Conservation (phyloP, 2,329 filamentous ascomycete genomes). For the Calonectria multiphialidica region DNA sequence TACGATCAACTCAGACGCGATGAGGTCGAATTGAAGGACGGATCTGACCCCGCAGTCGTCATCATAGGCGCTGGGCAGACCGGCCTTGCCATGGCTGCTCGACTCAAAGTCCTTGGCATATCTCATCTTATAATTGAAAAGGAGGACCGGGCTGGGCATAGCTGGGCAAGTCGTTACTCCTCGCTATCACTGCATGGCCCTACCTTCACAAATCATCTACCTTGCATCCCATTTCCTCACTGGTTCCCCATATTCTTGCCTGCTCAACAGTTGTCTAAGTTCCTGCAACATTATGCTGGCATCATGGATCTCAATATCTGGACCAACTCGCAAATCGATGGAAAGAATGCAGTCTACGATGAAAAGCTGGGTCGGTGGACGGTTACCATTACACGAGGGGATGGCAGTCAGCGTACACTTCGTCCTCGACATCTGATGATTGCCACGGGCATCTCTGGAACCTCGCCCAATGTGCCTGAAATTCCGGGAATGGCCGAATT, state of each 20-base stretch:
- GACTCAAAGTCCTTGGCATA: slow-evolving; percentile 11
- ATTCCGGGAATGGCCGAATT: slow-evolving; percentile 7
- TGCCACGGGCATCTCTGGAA: slow-evolving; percentile 14
- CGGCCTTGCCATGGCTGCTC: slow-evolving; percentile 9
- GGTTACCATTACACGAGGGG: slow-evolving; percentile 1
- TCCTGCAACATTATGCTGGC: slow-evolving; percentile 5
- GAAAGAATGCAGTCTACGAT: slow-evolving; percentile 1
- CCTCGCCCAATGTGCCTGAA: neutral
- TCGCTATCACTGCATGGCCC: slow-evolving; percentile 13
- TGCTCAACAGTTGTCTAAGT: neutral
- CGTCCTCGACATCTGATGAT: slow-evolving; percentile 17
- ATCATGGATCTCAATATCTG: slow-evolving; percentile 20
- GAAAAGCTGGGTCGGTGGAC: neutral
- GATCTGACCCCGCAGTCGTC: neutral
- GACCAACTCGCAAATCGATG: slow-evolving; percentile 10
- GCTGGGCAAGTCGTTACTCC: slow-evolving; percentile 6
- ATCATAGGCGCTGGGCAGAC: slow-evolving; percentile 14
- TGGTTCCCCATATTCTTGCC: slow-evolving; percentile 16
- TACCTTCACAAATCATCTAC: slow-evolving; percentile 14
- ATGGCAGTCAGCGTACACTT: neutral
- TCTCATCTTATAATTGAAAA: slow-evolving; percentile 16
- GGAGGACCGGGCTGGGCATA: slow-evolving; percentile 1
- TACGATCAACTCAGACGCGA: slow-evolving; percentile 6
- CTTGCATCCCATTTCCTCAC: slow-evolving; percentile 10
- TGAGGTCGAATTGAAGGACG: neutral